A percentile compares a stretch with the other conserved stretches of the same genome.
Evolutionary conservation across 176 grass and related monocot species (phyloP).

Genomic region (Calamus simplicifolius): DNA sequence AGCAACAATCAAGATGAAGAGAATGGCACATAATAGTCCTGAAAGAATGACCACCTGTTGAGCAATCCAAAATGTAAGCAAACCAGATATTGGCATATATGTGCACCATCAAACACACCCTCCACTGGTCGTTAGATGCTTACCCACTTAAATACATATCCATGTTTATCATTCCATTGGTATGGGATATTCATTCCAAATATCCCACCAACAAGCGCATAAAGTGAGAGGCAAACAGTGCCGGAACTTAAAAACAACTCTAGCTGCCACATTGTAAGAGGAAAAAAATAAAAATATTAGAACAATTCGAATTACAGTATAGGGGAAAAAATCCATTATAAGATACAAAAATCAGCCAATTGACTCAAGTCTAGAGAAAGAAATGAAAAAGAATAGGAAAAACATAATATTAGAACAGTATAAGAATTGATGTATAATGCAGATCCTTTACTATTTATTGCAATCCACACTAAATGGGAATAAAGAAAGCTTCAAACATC

Average conservation of each 20-base stretch:
- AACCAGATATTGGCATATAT: no score
- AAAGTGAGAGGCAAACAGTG: conserved; percentile 75
- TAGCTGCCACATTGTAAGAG: conserved; percentile 35
- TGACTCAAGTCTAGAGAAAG: neutral
- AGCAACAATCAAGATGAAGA: conserved; percentile 77
- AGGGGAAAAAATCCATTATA: no score
- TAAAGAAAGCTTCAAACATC: conserved; percentile 6
- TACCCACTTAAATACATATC: conserved; percentile 89
- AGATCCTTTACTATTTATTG: no score
- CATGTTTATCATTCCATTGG: conserved; percentile 69
- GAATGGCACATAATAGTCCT: conserved; percentile 41
- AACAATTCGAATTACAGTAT: no score
- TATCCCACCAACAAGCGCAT: conserved; percentile 83
- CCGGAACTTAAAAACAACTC: conserved; percentile 97
- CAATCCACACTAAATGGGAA: neutral
- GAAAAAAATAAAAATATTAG: no score
- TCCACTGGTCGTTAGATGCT: conserved; percentile 5
- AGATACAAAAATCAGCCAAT: neutral
- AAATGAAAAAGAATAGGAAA: neutral
- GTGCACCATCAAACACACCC: neutral
- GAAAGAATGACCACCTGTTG: conserved; percentile 67
- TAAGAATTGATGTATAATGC: neutral
- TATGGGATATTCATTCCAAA: conserved; percentile 99
- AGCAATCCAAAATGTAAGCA: neutral
- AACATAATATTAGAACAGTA: neutral